Percentiles rank a stretch among this genome's conserved stretches.
phyloP scores from a whole-genome alignment of 1,284 basidiomycete species.

The Cerioporus squamosus region DNA sequence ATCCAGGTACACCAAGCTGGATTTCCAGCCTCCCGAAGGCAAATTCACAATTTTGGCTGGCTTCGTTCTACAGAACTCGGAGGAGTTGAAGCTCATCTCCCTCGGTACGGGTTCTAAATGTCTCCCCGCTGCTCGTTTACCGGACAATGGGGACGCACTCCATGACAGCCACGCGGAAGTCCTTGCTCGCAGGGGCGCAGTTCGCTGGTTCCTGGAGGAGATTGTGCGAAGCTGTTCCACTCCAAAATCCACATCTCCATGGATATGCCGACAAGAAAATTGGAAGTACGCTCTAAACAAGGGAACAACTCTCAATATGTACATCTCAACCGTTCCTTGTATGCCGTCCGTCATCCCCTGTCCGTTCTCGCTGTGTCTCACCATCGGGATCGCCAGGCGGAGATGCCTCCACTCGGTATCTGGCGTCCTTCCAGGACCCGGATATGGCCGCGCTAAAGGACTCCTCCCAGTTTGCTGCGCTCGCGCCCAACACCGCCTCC shows the following conservation, averaged over 20 bases:
- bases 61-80: constrained; percentile 47
- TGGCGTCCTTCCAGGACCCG: constrained; percentile 73
- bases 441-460: constrained; percentile 73
- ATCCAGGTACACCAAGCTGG: constrained; percentile 47
- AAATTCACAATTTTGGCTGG: constrained; percentile 68
- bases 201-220: constrained; percentile 84
- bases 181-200: constrained; percentile 78
- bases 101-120: constrained; percentile 89
- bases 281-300: constrained; percentile 55
- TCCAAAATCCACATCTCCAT: constrained; percentile 32
- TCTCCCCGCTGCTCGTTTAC: constrained; percentile 68
- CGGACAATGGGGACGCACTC: constrained; percentile 76
- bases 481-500: constrained; percentile 48
- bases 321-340: constrained; percentile 93
- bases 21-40: constrained; percentile 49
- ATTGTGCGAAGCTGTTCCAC: constrained; percentile 41
- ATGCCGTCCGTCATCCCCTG: constrained; percentile 27
- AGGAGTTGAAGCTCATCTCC: constrained; percentile 58
- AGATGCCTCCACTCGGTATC: constrained; percentile 84
- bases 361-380: not conserved
- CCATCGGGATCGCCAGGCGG: constrained; percentile 55
- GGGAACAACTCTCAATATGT: constrained; percentile 66
- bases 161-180: constrained; percentile 94
- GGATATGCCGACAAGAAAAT: constrained; percentile 44
- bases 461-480: constrained; percentile 40